These are phyloP conservation scores for Pythium plurisporium DNA, from an alignment of 352 stramenopile species.

Conservation along the genomic window DNA sequence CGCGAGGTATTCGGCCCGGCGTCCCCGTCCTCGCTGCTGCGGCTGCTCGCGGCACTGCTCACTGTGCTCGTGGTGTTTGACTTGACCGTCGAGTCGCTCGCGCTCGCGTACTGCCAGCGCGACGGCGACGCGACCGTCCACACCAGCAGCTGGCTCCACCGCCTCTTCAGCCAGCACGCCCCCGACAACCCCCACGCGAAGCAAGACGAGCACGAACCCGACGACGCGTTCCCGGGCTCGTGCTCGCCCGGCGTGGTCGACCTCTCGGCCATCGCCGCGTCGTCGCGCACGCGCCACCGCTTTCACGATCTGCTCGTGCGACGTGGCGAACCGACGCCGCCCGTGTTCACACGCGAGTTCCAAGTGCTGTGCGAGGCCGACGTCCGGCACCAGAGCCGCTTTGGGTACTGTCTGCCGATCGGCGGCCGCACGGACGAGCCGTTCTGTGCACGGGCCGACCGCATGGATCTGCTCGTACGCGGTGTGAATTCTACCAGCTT, in stretches of 20 bases:
- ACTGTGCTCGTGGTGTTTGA: conserved; percentile 10
- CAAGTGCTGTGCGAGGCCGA: conserved; percentile 9
- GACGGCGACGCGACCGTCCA: background rate
- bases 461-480: conserved; percentile 23
- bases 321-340: background rate
- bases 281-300: conserved; percentile 7
- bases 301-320: conserved; percentile 17
- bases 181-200: background rate
- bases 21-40: conserved; percentile 5
- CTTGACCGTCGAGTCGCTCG: conserved; percentile 10
- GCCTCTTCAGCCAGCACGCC: background rate
- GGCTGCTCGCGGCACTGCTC: conserved; percentile 5
- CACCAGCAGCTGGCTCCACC: background rate
- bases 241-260: conserved; percentile 10
- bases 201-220: background rate
- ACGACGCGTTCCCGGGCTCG: background rate
- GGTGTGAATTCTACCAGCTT: background rate
- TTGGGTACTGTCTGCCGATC: conserved; percentile 37
- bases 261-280: background rate
- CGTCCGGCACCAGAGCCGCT: conserved; percentile 18
- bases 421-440: conserved; percentile 19
- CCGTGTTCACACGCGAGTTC: conserved; percentile 7
- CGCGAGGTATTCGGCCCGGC: background rate
- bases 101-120: background rate
- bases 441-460: conserved; percentile 24